A percentile compares a stretch with the other conserved stretches of the same genome.
Evolutionary conservation across 257 asterid genomes (phyloP).

Genomic region (Jaltomata sinuosa): DNA sequence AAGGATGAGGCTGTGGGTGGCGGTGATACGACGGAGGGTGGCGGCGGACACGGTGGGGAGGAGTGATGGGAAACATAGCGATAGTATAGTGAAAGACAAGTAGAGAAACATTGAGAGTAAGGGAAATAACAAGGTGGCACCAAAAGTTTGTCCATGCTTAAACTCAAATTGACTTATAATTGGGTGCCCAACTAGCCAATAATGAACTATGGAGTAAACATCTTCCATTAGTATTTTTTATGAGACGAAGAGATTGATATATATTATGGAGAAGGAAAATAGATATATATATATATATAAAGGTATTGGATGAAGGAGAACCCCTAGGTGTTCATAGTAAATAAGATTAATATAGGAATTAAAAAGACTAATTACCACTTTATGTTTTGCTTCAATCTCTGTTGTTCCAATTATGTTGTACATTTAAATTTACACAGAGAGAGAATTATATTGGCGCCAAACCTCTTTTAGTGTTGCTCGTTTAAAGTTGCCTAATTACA

Average conservation of each 20-base stretch:
- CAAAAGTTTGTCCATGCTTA: constrained; percentile 45
- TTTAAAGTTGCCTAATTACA: too few species aligned
- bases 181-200: constrained; percentile 75
- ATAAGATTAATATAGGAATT: too few species aligned
- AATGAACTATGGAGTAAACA: constrained; percentile 23
- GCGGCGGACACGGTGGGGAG: constrained; percentile 26
- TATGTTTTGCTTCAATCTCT: too few species aligned
- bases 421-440: too few species aligned
- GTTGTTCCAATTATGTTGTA: too few species aligned
- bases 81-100: constrained; percentile 42
- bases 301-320: background rate
- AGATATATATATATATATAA: background rate
- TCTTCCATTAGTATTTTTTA: constrained; percentile 26
- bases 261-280: background rate
- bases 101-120: constrained; percentile 40
- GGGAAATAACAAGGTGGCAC: constrained; percentile 50
- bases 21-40: constrained; percentile 57
- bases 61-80: constrained; percentile 24
- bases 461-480: too few species aligned
- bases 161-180: constrained; percentile 50
- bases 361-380: too few species aligned
- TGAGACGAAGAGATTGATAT: background rate
- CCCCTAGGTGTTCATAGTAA: too few species aligned
- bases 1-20: constrained; percentile 61
- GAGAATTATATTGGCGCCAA: too few species aligned